Percentiles rank a stretch among this genome's conserved stretches.
phyloP scores from a whole-genome alignment of 176 grass and related monocot species.

The Tillandsia leiboldiana region DNA sequence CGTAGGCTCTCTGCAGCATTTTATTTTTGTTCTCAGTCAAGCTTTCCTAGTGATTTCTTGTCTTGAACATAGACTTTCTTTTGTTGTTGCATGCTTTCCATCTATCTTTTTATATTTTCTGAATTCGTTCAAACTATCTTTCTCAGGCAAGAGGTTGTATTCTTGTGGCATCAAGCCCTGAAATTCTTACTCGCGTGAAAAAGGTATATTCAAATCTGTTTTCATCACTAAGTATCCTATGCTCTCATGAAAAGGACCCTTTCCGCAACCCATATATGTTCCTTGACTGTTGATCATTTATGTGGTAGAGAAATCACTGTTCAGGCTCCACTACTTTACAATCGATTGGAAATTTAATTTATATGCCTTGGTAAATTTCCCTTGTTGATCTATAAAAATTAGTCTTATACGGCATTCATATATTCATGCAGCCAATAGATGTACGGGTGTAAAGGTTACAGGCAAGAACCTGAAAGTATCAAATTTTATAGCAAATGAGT shows the following conservation, averaged over 20 bases:
- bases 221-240: background rate
- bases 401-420: too few species aligned
- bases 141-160: conserved; percentile 78
- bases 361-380: too few species aligned
- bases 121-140: background rate
- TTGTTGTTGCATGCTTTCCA: background rate
- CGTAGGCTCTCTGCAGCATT: background rate
- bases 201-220: conserved; percentile 31
- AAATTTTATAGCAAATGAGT: too few species aligned
- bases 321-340: too few species aligned
- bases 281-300: background rate
- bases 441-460: too few species aligned
- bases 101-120: background rate
- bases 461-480: too few species aligned
- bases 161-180: conserved; percentile 69
- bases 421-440: too few species aligned
- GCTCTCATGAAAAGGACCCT: background rate
- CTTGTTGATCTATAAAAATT: too few species aligned
- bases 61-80: background rate
- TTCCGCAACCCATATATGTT: background rate
- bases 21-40: background rate
- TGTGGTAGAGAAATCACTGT: too few species aligned
- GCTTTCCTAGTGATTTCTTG: background rate
- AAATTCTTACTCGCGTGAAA: conserved; percentile 80
- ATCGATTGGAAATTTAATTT: too few species aligned